A percentile compares a stretch with the other conserved stretches of the same genome.
These are phyloP conservation scores for Lentinula raphanica DNA, from an alignment of 768 basidiomycete species.

Conservation along the genomic window DNA sequence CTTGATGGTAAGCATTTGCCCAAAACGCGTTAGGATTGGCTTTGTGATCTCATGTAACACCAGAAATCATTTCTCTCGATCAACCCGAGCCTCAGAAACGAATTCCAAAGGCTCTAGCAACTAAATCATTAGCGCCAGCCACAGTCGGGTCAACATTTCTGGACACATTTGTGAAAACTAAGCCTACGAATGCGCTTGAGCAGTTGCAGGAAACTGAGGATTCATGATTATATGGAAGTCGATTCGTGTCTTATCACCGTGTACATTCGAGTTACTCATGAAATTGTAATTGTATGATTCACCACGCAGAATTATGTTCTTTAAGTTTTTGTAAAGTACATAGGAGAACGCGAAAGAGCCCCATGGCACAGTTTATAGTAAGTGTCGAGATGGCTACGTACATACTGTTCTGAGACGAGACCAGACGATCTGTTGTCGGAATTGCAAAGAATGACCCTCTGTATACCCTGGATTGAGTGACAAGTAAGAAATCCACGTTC, in stretches of 20 bases:
- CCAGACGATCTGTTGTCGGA: no score
- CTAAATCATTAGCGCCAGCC: background rate
- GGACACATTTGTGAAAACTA: background rate
- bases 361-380: no score
- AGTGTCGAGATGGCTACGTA: no score
- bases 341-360: no score
- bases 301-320: no score
- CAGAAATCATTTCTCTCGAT: conserved; percentile 2
- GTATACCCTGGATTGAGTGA: no score
- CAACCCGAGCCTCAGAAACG: conserved; percentile 4
- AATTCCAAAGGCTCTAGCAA: background rate
- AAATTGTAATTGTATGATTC: no score
- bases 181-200: background rate
- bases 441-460: no score
- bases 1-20: conserved; percentile 52
- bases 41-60: background rate
- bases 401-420: no score
- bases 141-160: background rate
- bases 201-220: background rate
- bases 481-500: background rate
- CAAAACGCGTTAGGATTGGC: background rate
- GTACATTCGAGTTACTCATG: background rate
- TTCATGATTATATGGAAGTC: background rate
- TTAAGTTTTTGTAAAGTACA: no score
- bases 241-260: background rate